Base-by-base conservation (phyloP, 768 basidiomycete genomes). In the Cyathus striatus region DNA sequence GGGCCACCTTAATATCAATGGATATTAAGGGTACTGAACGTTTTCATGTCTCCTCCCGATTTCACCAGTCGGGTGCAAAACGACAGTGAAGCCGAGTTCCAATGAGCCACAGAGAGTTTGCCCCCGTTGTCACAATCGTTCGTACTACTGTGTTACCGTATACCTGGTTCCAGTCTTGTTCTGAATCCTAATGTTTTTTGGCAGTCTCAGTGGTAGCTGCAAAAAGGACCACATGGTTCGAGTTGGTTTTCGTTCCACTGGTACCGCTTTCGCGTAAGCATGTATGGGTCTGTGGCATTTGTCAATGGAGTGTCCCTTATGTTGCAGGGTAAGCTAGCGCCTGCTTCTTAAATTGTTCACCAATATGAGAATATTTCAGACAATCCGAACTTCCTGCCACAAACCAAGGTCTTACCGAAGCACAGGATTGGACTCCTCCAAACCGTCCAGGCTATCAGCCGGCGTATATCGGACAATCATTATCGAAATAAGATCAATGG, bases 21-120 rank as follows among this genome's bases (percentile, higher is more conserved):
- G n/a, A n/a, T n/a, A n/a, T n/a, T n/a, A n/a, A n/a, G n/a, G n/a
- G n/a, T n/a, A n/a, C n/a, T n/a, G n/a, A n/a, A n/a, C n/a, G n/a
- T n/a, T n/a, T n/a, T n/a, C n/a, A n/a, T n/a, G n/a, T n/a, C n/a
- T n/a, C n/a, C n/a, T n/a, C n/a, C n/a, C n/a, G n/a, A n/a, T n/a
- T n/a, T n/a, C n/a, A n/a, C n/a, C n/a, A 89, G 86, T 85, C 52
- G 86, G 86, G 34, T 83, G 82, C 59, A 72, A 76, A 41, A 79
- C 77, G 23, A 76, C 63, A 48, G 53, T 84, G 47, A 78, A 75
- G 48, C 70, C 79, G 7, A 71, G 79, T 22, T 76, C 74, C 18
- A 65, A 75, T 40, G 68, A 71, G 41, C 70, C 65, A 6, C 60
- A 76, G 17, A 71, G 78, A 40, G 54, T 83, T 40, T 89, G 86